Percentiles rank a stretch among this genome's conserved stretches.
Conservation (phyloP, 768 basidiomycete species). For the Suillus subluteus region DNA sequence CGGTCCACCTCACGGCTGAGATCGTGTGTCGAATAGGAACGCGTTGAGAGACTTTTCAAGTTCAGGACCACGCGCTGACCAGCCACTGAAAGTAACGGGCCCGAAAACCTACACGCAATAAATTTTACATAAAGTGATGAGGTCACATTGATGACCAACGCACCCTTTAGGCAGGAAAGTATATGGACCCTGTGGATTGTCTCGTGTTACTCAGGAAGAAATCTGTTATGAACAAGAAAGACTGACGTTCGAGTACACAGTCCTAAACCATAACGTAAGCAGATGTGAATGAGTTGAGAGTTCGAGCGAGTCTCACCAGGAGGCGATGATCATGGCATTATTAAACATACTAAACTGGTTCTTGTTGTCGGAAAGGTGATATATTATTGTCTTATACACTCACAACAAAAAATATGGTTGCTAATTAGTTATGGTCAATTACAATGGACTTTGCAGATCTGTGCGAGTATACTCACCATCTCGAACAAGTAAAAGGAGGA, state of each 20-base stretch:
- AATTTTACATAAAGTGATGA: neutral
- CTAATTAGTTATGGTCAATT: neutral
- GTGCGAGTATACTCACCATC: conserved; percentile 24
- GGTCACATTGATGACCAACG: neutral
- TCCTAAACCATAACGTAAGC: conserved; percentile 4
- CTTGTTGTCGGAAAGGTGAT: neutral
- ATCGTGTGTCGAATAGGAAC: conserved; percentile 14
- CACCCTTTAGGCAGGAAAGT: conserved; percentile 9
- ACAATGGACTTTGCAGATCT: neutral
- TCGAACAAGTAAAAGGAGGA: conserved; percentile 23
- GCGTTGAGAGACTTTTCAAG: conserved; percentile 17
- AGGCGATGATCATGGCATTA: neutral
- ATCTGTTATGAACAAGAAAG: neutral
- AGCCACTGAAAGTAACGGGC: conserved; percentile 22
- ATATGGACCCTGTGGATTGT: conserved; percentile 8
- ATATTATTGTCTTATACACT: neutral
- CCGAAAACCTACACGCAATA: conserved; percentile 11
- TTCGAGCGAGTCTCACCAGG: conserved; percentile 13
- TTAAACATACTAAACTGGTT: conserved; percentile 12
- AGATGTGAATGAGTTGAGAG: neutral
- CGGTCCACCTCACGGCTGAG: conserved; percentile 24
- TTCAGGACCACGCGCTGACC: conserved; percentile 31
- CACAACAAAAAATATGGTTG: conserved; percentile 11
- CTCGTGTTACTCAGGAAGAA: neutral
- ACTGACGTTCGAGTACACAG: conserved; percentile 6